Conservation (phyloP, 108 stramenopile species). For the Nitzschia palea region DNA sequence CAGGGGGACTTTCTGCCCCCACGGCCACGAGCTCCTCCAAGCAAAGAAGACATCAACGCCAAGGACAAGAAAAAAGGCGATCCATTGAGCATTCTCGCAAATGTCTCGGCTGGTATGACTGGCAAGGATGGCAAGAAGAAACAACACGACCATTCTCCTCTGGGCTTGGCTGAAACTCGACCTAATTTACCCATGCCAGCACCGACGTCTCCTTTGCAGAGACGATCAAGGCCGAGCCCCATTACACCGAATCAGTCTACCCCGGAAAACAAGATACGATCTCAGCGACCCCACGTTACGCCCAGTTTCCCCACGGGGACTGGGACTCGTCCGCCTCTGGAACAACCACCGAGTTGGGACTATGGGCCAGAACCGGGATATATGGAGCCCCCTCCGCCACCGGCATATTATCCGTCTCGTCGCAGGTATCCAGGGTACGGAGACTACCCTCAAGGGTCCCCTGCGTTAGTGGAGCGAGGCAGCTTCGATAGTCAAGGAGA, state of each 20-base stretch:
- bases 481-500: constrained; percentile 37
- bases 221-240: constrained; percentile 26
- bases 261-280: constrained; percentile 8
- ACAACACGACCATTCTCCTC: neutral
- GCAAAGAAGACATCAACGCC: neutral
- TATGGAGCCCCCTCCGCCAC: constrained; percentile 3
- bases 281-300: constrained; percentile 2
- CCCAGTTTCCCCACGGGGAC: neutral
- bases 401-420: neutral
- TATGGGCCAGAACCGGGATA: constrained; percentile 8
- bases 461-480: constrained; percentile 23
- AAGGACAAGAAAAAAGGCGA: constrained; percentile 33
- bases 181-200: constrained; percentile 20
- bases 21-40: neutral
- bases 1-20: constrained; percentile 1
- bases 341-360: constrained; percentile 6
- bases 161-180: neutral
- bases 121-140: constrained; percentile 18
- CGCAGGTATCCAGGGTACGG: constrained; percentile 12
- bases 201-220: constrained; percentile 30
- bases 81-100: constrained; percentile 38
- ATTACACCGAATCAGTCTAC: constrained; percentile 33
- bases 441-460: constrained; percentile 10
- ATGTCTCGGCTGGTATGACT: constrained; percentile 39
- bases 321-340: neutral